phyloP scores from a whole-genome alignment of 1,139 yeast species.

The Pichia sp. region DNA sequence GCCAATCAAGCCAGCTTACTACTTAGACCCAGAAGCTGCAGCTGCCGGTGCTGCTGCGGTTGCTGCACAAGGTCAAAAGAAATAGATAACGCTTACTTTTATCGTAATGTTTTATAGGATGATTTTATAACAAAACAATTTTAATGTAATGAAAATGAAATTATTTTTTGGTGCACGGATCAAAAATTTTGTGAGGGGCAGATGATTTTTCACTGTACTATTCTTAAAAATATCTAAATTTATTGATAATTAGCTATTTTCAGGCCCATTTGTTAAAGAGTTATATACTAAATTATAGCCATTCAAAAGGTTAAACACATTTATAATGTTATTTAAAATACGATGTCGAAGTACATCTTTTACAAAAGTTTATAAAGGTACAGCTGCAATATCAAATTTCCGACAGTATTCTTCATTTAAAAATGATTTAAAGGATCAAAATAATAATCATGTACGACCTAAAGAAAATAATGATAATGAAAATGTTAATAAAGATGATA shows the following conservation, averaged over 20 bases:
- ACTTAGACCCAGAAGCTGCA: constrained; percentile 99
- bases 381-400: not conserved
- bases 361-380: not conserved
- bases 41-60: constrained; percentile 99
- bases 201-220: not conserved
- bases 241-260: not conserved
- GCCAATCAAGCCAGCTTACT: constrained; percentile 91
- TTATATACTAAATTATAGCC: not conserved
- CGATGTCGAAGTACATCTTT: constrained; percentile 1
- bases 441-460: not conserved
- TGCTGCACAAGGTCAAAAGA: constrained; percentile 86
- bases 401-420: constrained; percentile 7
- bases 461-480: not conserved
- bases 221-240: not conserved
- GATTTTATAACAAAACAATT: no score
- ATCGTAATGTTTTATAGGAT: no score
- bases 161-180: not conserved
- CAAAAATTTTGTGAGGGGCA: not conserved
- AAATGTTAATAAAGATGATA: not conserved
- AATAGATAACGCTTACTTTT: constrained; percentile 28
- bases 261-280: not conserved
- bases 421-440: not conserved
- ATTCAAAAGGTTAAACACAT: not conserved
- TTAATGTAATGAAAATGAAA: not conserved
- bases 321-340: not conserved